Evolutionary conservation across 31 red algal genomes (phyloP).

Genomic region (Asparagopsis taxiformis): DNA sequence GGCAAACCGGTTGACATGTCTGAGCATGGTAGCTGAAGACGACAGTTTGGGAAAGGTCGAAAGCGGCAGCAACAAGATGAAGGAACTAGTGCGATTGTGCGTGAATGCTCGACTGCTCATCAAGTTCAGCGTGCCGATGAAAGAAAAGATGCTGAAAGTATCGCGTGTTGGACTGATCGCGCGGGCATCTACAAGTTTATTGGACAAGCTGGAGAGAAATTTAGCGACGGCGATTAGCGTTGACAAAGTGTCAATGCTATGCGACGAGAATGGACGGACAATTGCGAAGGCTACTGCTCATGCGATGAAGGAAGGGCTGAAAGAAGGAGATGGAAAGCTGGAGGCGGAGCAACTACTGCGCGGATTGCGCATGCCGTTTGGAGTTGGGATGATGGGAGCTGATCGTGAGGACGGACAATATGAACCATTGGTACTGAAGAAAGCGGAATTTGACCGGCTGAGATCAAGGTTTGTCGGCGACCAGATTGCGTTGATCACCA

Average conservation of each 20-base stretch:
- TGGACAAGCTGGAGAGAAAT: conserved; percentile 7
- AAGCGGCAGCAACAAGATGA: background rate
- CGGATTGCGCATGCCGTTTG: too few relatives aligned
- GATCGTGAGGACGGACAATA: too few relatives aligned
- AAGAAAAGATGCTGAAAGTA: conserved; percentile 3
- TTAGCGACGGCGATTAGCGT: background rate
- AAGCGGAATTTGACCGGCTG: too few relatives aligned
- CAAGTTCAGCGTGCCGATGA: background rate
- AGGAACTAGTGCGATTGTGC: background rate
- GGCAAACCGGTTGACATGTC: background rate
- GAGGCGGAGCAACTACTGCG: too few relatives aligned
- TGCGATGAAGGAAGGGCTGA: conserved; percentile 1
- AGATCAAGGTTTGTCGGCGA: too few relatives aligned
- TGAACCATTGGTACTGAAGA: too few relatives aligned
- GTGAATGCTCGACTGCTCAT: background rate
- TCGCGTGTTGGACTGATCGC: conserved; percentile 6
- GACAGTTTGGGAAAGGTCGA: conserved; percentile 3
- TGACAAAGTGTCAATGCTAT: background rate
- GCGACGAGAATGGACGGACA: background rate
- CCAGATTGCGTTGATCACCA: too few relatives aligned
- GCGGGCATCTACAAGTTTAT: background rate
- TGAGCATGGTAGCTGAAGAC: background rate
- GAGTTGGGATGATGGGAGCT: too few relatives aligned
- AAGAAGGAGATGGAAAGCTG: background rate
- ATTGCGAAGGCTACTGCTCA: background rate